These are phyloP conservation scores for Talaromyces sp. DNA, from an alignment of 2,329 filamentous ascomycete species.

Conservation along the genomic window DNA sequence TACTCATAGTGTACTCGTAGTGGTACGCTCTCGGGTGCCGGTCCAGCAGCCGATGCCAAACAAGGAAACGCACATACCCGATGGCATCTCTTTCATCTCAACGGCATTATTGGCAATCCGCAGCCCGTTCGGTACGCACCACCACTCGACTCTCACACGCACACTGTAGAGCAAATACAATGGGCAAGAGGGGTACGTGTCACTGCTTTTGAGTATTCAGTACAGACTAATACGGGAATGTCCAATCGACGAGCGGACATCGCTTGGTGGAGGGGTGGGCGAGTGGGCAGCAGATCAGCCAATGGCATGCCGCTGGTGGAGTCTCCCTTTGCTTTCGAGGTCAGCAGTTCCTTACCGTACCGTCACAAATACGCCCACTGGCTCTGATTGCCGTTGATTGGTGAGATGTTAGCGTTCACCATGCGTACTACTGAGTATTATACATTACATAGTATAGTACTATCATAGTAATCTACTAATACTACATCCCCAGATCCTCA, in stretches of 20 bases:
- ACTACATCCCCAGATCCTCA: not conserved
- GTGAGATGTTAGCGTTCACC: not conserved
- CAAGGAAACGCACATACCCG: not conserved
- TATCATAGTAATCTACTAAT: not conserved
- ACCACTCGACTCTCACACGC: no score
- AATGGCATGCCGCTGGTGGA: not conserved
- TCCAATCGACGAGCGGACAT: not conserved
- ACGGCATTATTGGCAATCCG: no score
- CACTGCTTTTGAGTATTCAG: not conserved
- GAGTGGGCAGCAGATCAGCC: not conserved
- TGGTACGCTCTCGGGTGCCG: not conserved
- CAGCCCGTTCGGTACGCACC: no score
- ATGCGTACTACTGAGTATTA: not conserved
- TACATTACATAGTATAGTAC: no score
- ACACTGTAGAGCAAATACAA: no score
- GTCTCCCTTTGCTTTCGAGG: not conserved
- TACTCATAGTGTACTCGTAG: no score
- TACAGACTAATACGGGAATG: not conserved
- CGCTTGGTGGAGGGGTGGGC: conserved; percentile 4
- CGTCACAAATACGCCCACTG: not conserved
- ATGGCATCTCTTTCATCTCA: not conserved
- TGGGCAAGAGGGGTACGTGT: not conserved
- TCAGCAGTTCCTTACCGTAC: conserved; percentile 11
- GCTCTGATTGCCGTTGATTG: not conserved
- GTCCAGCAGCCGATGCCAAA: not conserved